Conservation (phyloP, 2,329 filamentous ascomycete genomes). For the Lomentospora prolificans region DNA sequence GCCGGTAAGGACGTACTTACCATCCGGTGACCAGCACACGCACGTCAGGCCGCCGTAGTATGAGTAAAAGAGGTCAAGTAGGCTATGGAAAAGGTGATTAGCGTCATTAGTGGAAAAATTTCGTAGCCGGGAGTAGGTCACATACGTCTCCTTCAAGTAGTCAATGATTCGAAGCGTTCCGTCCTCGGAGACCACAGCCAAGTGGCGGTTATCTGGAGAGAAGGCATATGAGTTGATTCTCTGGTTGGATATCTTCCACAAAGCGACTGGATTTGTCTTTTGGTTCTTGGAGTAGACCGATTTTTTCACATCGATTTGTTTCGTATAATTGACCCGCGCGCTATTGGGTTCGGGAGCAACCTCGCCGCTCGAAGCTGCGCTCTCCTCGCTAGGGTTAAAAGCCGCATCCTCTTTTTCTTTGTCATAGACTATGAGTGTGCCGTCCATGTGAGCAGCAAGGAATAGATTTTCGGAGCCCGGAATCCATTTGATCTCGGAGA, state of each 20-base stretch:
- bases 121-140: constrained; percentile 7
- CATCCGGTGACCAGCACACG: constrained; percentile 95
- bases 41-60: constrained; percentile 92
- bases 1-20: constrained; percentile 88
- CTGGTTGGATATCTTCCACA: constrained; percentile 87
- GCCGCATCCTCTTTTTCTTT: constrained; percentile 89
- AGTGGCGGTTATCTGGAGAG: constrained; percentile 75
- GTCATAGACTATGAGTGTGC: constrained; percentile 85
- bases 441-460: constrained; percentile 84
- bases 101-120: background rate
- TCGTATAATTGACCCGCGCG: constrained; percentile 11
- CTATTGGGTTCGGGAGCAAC: constrained; percentile 15
- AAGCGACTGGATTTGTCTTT: constrained; percentile 82
- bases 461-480: constrained; percentile 91
- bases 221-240: constrained; percentile 87
- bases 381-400: constrained; percentile 61
- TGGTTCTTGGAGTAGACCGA: constrained; percentile 92
- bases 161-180: constrained; percentile 84
- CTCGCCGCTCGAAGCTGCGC: constrained; percentile 23
- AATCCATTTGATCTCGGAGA: constrained; percentile 85
- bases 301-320: constrained; percentile 56
- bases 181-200: constrained; percentile 87
- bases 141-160: constrained; percentile 80
- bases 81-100: constrained; percentile 31
- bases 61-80: constrained; percentile 78